Percentiles rank a stretch among this genome's conserved stretches.
Conservation (phyloP, 768 basidiomycete species). For the Suillus sp. region DNA sequence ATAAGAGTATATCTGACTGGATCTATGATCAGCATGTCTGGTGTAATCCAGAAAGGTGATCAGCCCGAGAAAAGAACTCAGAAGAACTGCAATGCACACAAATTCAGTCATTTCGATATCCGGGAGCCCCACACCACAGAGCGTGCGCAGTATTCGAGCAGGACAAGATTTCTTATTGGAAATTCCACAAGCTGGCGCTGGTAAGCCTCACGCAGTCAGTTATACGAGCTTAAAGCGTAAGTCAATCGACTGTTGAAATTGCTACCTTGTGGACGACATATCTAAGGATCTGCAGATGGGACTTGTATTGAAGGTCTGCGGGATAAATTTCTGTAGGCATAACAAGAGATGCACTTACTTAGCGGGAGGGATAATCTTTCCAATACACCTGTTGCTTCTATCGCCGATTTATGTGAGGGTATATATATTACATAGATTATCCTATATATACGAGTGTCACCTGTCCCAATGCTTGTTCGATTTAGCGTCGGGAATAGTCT, state of each 20-base stretch:
- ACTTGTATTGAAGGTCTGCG: background rate
- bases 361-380: background rate
- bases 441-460: background rate
- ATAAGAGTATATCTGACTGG: background rate
- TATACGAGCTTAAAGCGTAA: background rate
- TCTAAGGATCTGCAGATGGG: background rate
- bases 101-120: background rate
- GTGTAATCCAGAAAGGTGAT: background rate
- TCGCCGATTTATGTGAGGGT: background rate
- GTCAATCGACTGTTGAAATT: background rate
- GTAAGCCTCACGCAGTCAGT: background rate
- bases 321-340: background rate
- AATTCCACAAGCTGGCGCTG: background rate
- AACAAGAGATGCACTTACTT: background rate
- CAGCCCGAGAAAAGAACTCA: background rate
- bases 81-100: background rate
- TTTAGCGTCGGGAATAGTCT: background rate
- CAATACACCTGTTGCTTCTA: background rate
- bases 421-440: background rate
- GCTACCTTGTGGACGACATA: background rate
- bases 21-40: background rate
- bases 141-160: background rate
- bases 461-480: background rate
- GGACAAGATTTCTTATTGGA: background rate
- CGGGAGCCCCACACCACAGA: background rate